Evolutionary conservation across 2,329 filamentous ascomycete species (phyloP).

Genomic region (Knufia fluminis): DNA sequence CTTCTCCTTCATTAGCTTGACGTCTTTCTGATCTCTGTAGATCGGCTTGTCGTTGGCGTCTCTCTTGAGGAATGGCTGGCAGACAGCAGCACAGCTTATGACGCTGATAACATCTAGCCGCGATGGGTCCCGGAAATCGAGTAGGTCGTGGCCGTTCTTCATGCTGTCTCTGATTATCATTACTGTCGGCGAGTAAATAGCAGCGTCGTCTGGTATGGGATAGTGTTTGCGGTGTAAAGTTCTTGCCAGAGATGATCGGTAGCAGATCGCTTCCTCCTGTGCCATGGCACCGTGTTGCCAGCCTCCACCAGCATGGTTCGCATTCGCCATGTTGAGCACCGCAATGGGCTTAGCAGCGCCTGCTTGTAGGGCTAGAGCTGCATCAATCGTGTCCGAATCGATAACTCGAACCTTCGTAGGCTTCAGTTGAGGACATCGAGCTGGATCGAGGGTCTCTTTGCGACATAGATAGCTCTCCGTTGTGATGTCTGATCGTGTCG

Average conservation of each 20-base stretch:
- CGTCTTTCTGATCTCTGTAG: conserved; percentile 38
- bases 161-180: conserved; percentile 48
- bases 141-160: conserved; percentile 38
- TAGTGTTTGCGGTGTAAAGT: conserved; percentile 41
- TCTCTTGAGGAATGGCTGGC: conserved; percentile 30
- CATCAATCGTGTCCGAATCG: conserved; percentile 50
- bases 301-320: conserved; percentile 50
- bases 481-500: conserved; percentile 34
- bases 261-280: conserved; percentile 62
- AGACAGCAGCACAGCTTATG: conserved; percentile 51
- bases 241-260: conserved; percentile 42
- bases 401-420: conserved; percentile 40
- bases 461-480: conserved; percentile 33
- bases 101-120: conserved; percentile 47
- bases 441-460: conserved; percentile 32
- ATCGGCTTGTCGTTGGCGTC: conserved; percentile 23
- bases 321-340: conserved; percentile 59
- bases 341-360: conserved; percentile 37
- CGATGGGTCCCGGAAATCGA: conserved; percentile 30
- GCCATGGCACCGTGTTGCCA: conserved; percentile 54
- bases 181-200: conserved; percentile 52
- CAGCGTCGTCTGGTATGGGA: conserved; percentile 42
- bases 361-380: conserved; percentile 37
- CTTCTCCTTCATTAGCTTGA: conserved; percentile 51
- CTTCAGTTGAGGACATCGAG: conserved; percentile 33